Base-by-base conservation (phyloP, 73 alveolate species). In the Tetrahymena malaccensis region DNA sequence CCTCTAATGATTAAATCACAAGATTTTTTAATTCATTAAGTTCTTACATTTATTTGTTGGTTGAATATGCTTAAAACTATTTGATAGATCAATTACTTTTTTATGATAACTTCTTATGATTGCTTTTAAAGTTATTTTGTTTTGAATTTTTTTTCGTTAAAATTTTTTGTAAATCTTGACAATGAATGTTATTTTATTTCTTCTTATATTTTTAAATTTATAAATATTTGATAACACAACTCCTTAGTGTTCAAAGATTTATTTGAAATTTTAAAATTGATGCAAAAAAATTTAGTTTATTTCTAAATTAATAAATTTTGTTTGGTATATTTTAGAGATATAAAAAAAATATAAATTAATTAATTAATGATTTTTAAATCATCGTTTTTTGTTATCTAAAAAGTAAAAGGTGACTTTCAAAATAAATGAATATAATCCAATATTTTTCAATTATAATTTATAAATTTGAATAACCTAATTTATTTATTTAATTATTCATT, bases 1-100 rank as follows among this genome's bases (percentile, higher is more conserved):
- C 95, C 35, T 95, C 97, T 0, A 95, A 93, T 15, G 97, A 85
- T 56, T 95, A 40, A 43, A 95, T 95, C 43, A 95, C 97, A 43
- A 95, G 43, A 27, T 95, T 95, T 93, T 95, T 95, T 84, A 95
- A 94, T 89, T 95, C 97, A 84, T 94, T 95, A 85, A 95, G 93
- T 85, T 95, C 97, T 27, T 95, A 55, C 97, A 95, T 95, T 85
- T 84, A 10, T n/a, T 50, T 50, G 83, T 21, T 10, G 7, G 22
- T 50, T 1, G 0, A 50, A 21, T 50, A 50, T 50, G 83, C 83
- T 50, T 50, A 50, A 50, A 50, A 50, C 83, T 50, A 50, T 50
- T 50, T 11, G 22, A 50, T 50, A 5, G 27, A 10, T 50, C 27
- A 15, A 19, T 50, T 50, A 19, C 27, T 19, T 50, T 50, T 15